These are phyloP conservation scores for Gnomoniopsis smithogilvyi DNA, from an alignment of 2,329 filamentous ascomycete genomes.

Conservation along the genomic window DNA sequence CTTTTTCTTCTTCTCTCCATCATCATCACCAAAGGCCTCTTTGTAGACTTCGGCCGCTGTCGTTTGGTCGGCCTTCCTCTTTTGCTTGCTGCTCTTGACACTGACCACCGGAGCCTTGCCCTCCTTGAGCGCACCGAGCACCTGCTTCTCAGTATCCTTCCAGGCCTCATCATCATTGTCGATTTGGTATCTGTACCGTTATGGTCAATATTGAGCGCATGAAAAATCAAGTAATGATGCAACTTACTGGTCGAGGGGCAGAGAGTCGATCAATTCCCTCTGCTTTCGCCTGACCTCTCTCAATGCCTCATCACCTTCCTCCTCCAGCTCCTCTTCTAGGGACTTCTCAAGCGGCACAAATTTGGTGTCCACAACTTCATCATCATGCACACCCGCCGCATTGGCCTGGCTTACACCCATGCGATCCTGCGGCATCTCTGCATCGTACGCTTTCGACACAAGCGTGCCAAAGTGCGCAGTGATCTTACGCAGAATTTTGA, in stretches of 20 bases:
- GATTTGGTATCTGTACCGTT: constrained; percentile 57
- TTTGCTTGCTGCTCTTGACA: constrained; percentile 73
- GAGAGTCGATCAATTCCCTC: constrained; percentile 81
- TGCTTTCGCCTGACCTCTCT: constrained; percentile 73
- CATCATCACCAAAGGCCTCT: constrained; percentile 52
- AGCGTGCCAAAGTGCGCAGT: constrained; percentile 73
- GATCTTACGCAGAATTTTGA: constrained; percentile 90
- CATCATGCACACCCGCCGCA: constrained; percentile 64
- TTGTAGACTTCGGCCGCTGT: constrained; percentile 61
- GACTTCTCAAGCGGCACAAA: constrained; percentile 69
- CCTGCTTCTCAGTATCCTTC: constrained; percentile 73
- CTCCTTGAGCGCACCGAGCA: constrained; percentile 53
- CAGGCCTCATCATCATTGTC: constrained; percentile 60
- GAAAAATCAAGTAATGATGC: neutral
- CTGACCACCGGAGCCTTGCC: constrained; percentile 67
- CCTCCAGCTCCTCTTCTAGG: constrained; percentile 78
- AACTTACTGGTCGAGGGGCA: constrained; percentile 80
- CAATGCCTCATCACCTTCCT: constrained; percentile 75
- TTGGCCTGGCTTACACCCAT: constrained; percentile 58
- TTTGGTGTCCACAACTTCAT: constrained; percentile 61
- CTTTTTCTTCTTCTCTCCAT: constrained; percentile 47
- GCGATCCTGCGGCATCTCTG: constrained; percentile 58
- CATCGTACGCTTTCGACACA: constrained; percentile 69
- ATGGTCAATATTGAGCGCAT: neutral
- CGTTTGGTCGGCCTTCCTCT: constrained; percentile 66